Evolutionary conservation across 2,329 filamentous ascomycete genomes (phyloP).

Genomic region (Plenodomus biglobosus): DNA sequence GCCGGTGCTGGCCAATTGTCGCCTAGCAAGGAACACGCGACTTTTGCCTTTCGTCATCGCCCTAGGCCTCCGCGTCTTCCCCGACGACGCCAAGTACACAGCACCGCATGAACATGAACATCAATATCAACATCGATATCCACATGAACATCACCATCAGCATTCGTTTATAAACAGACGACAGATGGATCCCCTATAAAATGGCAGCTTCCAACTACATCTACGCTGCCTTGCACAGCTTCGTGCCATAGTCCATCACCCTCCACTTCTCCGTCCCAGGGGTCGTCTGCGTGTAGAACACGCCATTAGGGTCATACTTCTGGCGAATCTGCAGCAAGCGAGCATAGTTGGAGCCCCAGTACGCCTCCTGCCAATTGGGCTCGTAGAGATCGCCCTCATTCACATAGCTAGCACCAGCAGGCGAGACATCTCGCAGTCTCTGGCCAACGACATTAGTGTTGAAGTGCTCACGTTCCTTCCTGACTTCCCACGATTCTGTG

Average conservation of each 20-base stretch:
- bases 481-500: constrained; percentile 34
- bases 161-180: no score
- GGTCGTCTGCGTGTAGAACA: constrained; percentile 41
- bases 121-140: no score
- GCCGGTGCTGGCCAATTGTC: constrained; percentile 11
- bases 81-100: no score
- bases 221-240: constrained; percentile 33
- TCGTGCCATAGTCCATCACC: constrained; percentile 39
- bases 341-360: constrained; percentile 41
- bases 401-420: constrained; percentile 38
- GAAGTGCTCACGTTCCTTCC: constrained; percentile 27
- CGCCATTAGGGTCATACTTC: constrained; percentile 40
- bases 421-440: constrained; percentile 33
- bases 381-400: constrained; percentile 43
- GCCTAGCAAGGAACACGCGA: constrained; percentile 16
- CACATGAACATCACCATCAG: no score
- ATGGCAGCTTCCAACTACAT: not conserved
- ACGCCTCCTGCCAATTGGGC: constrained; percentile 41
- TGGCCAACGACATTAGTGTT: constrained; percentile 38
- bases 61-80: no score
- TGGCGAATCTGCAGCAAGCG: constrained; percentile 32
- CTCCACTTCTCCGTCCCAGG: constrained; percentile 41
- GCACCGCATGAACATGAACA: no score
- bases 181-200: not conserved
- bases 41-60: constrained; percentile 18